Evolutionary conservation across 257 asterid genomes (phyloP), one percentile per base, ranked within the genome.

Genomic region (Hygrophila difformis): DNA sequence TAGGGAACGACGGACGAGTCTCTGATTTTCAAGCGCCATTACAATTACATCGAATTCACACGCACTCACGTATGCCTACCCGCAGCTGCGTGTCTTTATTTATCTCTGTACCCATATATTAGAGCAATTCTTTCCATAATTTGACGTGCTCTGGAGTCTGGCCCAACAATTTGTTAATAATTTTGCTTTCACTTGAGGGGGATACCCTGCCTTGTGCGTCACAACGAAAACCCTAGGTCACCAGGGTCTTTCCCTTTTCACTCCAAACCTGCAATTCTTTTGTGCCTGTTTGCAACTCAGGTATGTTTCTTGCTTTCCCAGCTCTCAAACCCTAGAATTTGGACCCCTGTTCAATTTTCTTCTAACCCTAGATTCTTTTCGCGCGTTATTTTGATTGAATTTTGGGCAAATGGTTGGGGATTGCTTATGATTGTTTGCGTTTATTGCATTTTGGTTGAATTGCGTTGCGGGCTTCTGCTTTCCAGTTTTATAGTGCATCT

Each of bases 191-290:
- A 55, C 63, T 63, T 51, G 67, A 69, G 71, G 0, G 0, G 31
- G 31, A 61, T 73, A 70, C 51, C 72, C 67, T 71, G 48, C 64
- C 57, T 37, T 59, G 44, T 62, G 72, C 66, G 46, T 66, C 78
- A 67, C 49, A 54, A 44, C 60, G 63, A 55, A 70, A 73, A 64
- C 75, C 76, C 76, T 70, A 66, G 71, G 69, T 3, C 52, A 55
- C 1, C 31, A 44, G 39, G 62, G 53, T 60, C 28, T 38, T 39
- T 34, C n/a, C 51, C 5, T 45, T 56, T 57, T 48, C 15, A 20
- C 34, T 53, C 59, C 60, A 49, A 57, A 35, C 38, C 51, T 47
- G 53, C 20, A 8, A 28, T 47, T 47, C 2, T 13, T 15, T 47
- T 39, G 37, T 47, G 53, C 19, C 7, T 23, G 8, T 12, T 47